These are phyloP conservation scores for Colletotrichum lini DNA, from an alignment of 2,329 filamentous ascomycete species.

Conservation along the genomic window DNA sequence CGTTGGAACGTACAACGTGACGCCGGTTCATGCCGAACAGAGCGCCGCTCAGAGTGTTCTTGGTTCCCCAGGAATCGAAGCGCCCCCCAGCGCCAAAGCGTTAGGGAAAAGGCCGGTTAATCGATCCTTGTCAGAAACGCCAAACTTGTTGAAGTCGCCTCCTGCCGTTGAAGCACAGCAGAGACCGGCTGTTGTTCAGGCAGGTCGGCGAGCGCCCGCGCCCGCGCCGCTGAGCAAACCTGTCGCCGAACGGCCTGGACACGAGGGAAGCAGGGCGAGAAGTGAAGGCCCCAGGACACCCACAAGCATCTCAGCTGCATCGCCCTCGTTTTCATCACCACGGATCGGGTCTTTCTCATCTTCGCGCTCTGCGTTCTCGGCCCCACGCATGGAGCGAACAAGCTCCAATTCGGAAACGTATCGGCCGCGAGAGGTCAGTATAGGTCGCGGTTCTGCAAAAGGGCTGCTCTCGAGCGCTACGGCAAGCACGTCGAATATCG, in stretches of 20 bases:
- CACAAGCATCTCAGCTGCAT: slow-evolving; percentile 16
- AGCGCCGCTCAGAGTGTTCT: slow-evolving; percentile 9
- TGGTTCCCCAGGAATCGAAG: slow-evolving; percentile 24
- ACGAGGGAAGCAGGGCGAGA: slow-evolving; percentile 13
- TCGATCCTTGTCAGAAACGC: slow-evolving; percentile 11
- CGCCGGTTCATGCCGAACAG: slow-evolving; percentile 50
- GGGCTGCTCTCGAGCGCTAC: slow-evolving; percentile 49
- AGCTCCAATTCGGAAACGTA: slow-evolving; percentile 33
- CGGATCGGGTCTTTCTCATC: slow-evolving; percentile 39
- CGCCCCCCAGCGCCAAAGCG: slow-evolving; percentile 58
- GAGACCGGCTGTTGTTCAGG: slow-evolving; percentile 31
- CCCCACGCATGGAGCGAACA: slow-evolving; percentile 36
- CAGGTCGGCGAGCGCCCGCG: slow-evolving; percentile 14
- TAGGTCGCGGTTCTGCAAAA: slow-evolving; percentile 48
- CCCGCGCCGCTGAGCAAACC: slow-evolving; percentile 32
- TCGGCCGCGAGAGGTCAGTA: slow-evolving; percentile 43
- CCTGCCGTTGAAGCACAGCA: slow-evolving; percentile 24
- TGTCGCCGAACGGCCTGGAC: slow-evolving; percentile 7
- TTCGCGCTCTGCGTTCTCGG: slow-evolving; percentile 28
- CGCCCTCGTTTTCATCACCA: slow-evolving; percentile 27
- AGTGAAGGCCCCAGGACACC: slow-evolving; percentile 30
- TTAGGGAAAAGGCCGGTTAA: slow-evolving; percentile 62
- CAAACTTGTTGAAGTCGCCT: slow-evolving; percentile 22
- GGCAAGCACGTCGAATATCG: slow-evolving; percentile 36
- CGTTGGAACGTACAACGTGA: slow-evolving; percentile 45